A percentile compares a stretch with the other conserved stretches of the same genome.
These are phyloP conservation scores for Triticum dicoccoides DNA, from an alignment of 176 grass and related monocot species.

Conservation along the genomic window DNA sequence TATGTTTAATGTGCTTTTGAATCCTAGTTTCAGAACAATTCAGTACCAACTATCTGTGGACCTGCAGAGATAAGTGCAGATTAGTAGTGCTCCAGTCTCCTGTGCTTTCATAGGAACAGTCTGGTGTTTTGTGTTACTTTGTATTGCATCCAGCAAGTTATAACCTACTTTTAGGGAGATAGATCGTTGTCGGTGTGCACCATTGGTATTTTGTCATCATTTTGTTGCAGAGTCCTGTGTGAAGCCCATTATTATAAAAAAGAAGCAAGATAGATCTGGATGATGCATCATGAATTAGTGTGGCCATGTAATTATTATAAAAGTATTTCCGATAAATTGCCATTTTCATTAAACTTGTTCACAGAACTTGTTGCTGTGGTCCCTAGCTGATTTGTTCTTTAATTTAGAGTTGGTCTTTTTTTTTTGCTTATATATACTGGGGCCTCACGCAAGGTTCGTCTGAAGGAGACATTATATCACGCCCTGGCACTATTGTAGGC, in stretches of 20 bases:
- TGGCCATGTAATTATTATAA: too few species aligned
- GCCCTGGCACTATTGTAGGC: too few species aligned
- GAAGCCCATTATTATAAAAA: neutral
- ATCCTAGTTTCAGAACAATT: neutral
- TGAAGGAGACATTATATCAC: neutral
- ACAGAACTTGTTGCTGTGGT: neutral
- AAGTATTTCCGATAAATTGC: neutral
- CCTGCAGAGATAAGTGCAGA: conserved; percentile 6
- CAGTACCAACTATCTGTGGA: neutral
- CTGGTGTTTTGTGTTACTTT: neutral
- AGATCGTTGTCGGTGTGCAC: neutral
- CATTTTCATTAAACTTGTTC: neutral
- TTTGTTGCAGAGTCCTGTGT: neutral
- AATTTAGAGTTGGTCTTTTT: too few species aligned
- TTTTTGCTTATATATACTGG: too few species aligned
- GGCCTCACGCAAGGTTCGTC: neutral
- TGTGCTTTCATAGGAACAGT: neutral
- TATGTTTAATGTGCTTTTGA: neutral
- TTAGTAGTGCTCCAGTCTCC: neutral
- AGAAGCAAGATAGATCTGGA: neutral
- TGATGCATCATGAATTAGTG: neutral
- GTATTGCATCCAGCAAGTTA: too few species aligned
- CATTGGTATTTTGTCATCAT: neutral
- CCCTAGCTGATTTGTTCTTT: neutral
- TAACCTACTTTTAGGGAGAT: neutral